Evolutionary conservation across 73 alveolate genomes (phyloP), one percentile per base, ranked within the genome.

Genomic region (Symbiodinium natans): DNA sequence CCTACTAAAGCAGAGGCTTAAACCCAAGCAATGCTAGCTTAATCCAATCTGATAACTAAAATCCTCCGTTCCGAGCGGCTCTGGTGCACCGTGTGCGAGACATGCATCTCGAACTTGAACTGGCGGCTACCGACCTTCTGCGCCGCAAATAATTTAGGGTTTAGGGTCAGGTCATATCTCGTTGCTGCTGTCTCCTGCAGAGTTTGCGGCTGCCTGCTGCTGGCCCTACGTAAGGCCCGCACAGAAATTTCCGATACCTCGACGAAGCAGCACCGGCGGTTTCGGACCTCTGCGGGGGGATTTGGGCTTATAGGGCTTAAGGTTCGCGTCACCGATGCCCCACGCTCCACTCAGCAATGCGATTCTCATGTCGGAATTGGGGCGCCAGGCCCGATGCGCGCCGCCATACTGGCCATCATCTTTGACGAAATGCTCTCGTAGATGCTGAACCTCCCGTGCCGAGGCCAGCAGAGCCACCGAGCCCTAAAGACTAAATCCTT

Each of bases 381-480:
- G 40, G 10, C 36, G 75, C 52, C 43, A 17, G 41, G 75, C 95
- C 3, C 95, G 95, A 42, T 73, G 80, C 0, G 97, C 88, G 11
- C 97, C 97, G n/a, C 97, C 97, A 9, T 71, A 90, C 52, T n/a
- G 33, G 29, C 97, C 97, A 2, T 38, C 59, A n/a, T 90, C 97
- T 41, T 54, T 68, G 75, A 89, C 86, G 75, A 90, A 90, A 23
- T 41, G 48, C 56, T 68, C 97, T 2, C 88, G 97, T 21, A 90
- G 88, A 40, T 90, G 89, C 39, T 42, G 33, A 0, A 74, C 84
- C 84, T 74, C 43, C 42, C n/a, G n/a, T n/a, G n/a, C n/a, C n/a
- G n/a, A n/a, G n/a, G n/a, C n/a, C n/a, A n/a, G n/a, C n/a, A n/a
- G n/a, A n/a, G n/a, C n/a, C n/a, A n/a, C n/a, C n/a, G n/a, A n/a